Base-by-base conservation (phyloP, 202 grass and related monocot genomes). In the Schoenoplectus triqueter region DNA sequence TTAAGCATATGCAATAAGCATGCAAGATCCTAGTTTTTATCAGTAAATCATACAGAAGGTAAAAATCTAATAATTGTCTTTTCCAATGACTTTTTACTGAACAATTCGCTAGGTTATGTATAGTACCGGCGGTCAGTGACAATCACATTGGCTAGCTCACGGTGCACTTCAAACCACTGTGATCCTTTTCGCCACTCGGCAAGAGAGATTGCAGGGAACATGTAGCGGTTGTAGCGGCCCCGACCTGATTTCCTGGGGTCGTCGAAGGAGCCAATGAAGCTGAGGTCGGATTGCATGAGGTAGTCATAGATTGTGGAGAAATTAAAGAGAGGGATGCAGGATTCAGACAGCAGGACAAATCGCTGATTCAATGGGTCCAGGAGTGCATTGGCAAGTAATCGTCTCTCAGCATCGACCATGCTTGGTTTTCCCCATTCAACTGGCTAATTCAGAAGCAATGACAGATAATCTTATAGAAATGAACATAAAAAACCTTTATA, bases 111-210 rank as follows among this genome's bases (percentile, higher is more conserved):
- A 15, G 31, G 73, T 75, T 0, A 10, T 64, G 20, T 63, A 21
- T 15, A 4, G 13, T 86, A 89, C 42, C 62, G 65, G 41, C 55
- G 1, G 52, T 89, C 88, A 2, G 67, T 45, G 39, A 89, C 48
- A 44, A 86, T 80, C 1, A 52, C 61, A 20, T 73, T 66, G 6
- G 84, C 87, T 20, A 86, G 50, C 41, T 69, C 47, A n/a, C 87
- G 83, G 31, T 86, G 67, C 48, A 83, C 42, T 61, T 82, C 84
- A 69, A 89, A 78, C 87, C 87, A 89, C 69, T 89, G 87, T 13
- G 87, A 86, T 45, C 87, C 87, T 69, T 89, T 89, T 78, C 79
- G 87, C 87, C 87, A 89, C 10, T 89, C 78, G 0, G 84, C 48
- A 54, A 89, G 68, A 48, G 61, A 22, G 63, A 89, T 59, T 42